phyloP scores from a whole-genome alignment of 2,329 filamentous ascomycete genomes.

The Zasmidium citrigriseum region DNA sequence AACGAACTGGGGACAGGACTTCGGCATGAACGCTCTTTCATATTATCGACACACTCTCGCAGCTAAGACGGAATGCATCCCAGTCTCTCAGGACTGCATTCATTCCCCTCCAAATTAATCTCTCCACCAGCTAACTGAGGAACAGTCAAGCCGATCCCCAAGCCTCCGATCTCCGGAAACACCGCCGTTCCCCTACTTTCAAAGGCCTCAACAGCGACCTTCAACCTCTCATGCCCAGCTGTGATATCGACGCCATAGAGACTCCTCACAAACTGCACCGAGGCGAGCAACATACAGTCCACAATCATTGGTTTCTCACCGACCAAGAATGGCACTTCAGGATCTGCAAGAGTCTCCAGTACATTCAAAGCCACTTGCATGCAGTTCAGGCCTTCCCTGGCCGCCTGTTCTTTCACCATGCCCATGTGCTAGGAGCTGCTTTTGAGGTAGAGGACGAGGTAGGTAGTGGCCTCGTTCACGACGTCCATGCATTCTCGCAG shows the following conservation, averaged over 20 bases:
- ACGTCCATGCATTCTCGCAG: constrained; percentile 12
- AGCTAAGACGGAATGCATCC: too few species aligned
- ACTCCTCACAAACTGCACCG: constrained; percentile 6
- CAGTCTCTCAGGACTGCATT: too few species aligned
- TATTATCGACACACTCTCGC: too few species aligned
- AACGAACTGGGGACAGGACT: too few species aligned
- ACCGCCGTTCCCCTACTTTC: constrained; percentile 7
- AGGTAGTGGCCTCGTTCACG: constrained; percentile 1
- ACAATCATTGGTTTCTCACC: constrained; percentile 4
- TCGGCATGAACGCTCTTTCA: too few species aligned
- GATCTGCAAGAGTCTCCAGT: constrained; percentile 9
- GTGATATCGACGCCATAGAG: constrained; percentile 10
- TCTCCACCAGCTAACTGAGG: background rate
- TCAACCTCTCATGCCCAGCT: constrained; percentile 7
- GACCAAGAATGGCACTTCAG: background rate
- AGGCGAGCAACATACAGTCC: constrained; percentile 8
- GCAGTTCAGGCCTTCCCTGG: constrained; percentile 6
- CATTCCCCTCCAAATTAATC: too few species aligned
- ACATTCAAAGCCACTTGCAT: constrained; percentile 4
- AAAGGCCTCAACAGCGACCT: constrained; percentile 9
- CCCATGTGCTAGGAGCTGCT: constrained; percentile 5
- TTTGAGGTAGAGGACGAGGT: constrained; percentile 6
- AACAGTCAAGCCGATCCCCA: background rate
- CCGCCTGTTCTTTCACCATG: constrained; percentile 4
- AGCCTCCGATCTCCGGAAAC: background rate